These are phyloP conservation scores for Cicer yamashitae DNA, from an alignment of 306 rosid genomes.

Conservation along the genomic window DNA sequence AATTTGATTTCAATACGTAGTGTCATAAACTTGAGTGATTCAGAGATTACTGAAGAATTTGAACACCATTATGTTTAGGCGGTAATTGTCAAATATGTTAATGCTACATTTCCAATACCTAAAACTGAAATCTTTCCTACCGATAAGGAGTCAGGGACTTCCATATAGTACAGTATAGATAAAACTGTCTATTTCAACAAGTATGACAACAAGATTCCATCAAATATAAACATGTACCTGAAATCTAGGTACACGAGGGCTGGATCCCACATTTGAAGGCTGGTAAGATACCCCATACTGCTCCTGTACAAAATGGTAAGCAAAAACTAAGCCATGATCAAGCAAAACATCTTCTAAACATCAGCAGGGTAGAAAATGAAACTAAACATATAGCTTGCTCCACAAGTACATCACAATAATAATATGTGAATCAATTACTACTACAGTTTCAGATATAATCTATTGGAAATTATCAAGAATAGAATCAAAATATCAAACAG, in stretches of 20 bases:
- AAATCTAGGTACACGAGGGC: conserved; percentile 74
- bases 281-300: conserved; percentile 60
- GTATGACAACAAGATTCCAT: conserved; percentile 16
- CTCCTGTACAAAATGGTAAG: conserved; percentile 56
- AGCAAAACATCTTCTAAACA: conserved; percentile 18
- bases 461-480: neutral
- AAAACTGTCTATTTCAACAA: conserved; percentile 9
- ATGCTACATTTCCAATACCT: conserved; percentile 20
- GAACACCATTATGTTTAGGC: conserved; percentile 10
- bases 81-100: conserved; percentile 15
- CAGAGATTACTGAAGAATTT: neutral
- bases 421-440: neutral
- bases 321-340: conserved; percentile 34
- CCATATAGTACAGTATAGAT: neutral
- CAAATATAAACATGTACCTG: conserved; percentile 62
- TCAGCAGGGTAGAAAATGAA: conserved; percentile 6
- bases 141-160: conserved; percentile 1
- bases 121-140: conserved; percentile 1
- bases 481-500: conserved; percentile 21
- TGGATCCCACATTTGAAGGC: conserved; percentile 46
- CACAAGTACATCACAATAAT: neutral
- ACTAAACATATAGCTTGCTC: conserved; percentile 11
- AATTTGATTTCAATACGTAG: neutral
- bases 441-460: neutral
- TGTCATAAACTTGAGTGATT: neutral